These are phyloP conservation scores for Trametes elegans DNA, from an alignment of 768 basidiomycete species.

Conservation along the genomic window DNA sequence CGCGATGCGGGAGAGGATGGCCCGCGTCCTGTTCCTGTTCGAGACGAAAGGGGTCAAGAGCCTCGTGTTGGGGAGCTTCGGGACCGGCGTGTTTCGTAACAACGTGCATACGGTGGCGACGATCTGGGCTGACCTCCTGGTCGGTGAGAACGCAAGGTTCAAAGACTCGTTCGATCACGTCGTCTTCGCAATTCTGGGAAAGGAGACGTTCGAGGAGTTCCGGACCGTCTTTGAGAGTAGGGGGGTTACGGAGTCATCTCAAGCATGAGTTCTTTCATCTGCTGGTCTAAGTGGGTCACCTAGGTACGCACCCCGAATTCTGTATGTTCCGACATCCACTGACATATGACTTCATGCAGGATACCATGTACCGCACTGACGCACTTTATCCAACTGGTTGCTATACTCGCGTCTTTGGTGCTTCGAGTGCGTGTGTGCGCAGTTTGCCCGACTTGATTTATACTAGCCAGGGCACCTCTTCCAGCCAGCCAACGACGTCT, in stretches of 20 bases:
- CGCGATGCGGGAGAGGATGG: constrained; percentile 72
- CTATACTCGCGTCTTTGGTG: background rate
- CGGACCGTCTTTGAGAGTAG: constrained; percentile 31
- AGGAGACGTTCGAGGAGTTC: constrained; percentile 45
- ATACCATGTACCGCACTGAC: constrained; percentile 2
- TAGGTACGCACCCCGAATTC: no score
- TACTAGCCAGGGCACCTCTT: background rate
- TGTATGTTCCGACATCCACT: background rate
- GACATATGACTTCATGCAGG: background rate
- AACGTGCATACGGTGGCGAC: constrained; percentile 53
- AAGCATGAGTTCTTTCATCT: no score
- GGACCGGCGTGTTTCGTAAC: constrained; percentile 77
- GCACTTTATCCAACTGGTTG: background rate
- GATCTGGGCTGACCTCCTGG: constrained; percentile 64
- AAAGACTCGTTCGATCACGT: constrained; percentile 56
- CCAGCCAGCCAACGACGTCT: background rate
- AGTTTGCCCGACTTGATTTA: background rate
- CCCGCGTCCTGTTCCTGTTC: constrained; percentile 61
- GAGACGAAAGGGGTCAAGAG: constrained; percentile 57
- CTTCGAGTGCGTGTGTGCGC: constrained; percentile 1
- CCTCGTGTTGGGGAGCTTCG: constrained; percentile 72
- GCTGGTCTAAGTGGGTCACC: no score
- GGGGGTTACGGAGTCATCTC: background rate
- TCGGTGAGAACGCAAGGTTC: constrained; percentile 50
- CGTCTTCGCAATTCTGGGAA: constrained; percentile 64